These are phyloP conservation scores for Vitis rotundifolia DNA, from an alignment of 164 flowering plant species.

Conservation along the genomic window DNA sequence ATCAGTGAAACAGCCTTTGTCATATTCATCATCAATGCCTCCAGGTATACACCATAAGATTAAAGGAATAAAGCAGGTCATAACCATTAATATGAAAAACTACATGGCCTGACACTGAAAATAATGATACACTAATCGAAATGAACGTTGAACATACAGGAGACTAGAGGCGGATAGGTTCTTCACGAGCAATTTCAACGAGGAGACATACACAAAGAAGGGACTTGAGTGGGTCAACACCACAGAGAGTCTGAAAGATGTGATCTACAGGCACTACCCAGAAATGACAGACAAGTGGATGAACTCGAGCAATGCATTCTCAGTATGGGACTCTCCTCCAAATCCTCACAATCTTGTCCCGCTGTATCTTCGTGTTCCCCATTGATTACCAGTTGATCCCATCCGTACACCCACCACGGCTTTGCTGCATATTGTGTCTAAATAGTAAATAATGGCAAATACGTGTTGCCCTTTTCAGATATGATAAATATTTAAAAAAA, in stretches of 20 bases:
- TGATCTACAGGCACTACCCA: slow-evolving; percentile 48
- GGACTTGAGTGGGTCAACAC: slow-evolving; percentile 55
- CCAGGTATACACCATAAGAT: slow-evolving; percentile 33
- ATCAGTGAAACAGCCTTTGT: slow-evolving; percentile 59
- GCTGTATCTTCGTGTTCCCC: slow-evolving; percentile 21
- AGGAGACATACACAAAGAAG: slow-evolving; percentile 39
- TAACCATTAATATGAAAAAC: too few relatives aligned
- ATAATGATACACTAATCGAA: too few relatives aligned
- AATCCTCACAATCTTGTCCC: slow-evolving; percentile 30
- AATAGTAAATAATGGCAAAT: too few relatives aligned
- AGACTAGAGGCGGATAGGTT: slow-evolving; percentile 61
- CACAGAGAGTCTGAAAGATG: slow-evolving; percentile 53
- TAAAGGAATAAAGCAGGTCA: background rate
- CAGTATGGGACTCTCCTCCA: slow-evolving; percentile 52
- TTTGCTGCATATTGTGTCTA: too few relatives aligned
- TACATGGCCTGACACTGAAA: too few relatives aligned
- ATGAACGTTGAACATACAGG: slow-evolving; percentile 18
- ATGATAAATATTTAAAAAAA: too few relatives aligned
- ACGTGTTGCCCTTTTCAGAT: too few relatives aligned
- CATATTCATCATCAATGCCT: slow-evolving; percentile 50
- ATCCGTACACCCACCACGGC: too few relatives aligned
- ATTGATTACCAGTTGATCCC: too few relatives aligned
- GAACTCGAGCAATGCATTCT: slow-evolving; percentile 51
- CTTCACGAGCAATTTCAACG: slow-evolving; percentile 54
- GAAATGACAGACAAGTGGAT: slow-evolving; percentile 50